Conservation (phyloP, 257 asterid genomes). For the Salvia splendens region DNA sequence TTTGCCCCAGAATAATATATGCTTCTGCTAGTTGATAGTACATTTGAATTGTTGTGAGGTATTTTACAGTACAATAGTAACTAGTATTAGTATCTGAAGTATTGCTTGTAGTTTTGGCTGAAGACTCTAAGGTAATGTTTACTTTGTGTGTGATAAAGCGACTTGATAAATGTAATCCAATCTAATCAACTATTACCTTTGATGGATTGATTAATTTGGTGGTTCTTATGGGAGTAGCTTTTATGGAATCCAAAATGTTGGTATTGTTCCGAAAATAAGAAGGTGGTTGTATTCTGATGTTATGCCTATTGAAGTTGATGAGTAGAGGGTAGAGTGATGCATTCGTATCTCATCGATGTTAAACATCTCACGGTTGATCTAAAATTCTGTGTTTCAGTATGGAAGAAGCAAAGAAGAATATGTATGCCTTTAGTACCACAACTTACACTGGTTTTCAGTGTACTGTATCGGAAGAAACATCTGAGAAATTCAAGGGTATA, state of each 20-base stretch:
- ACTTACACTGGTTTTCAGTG: slow-evolving; percentile 98
- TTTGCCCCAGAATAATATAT: slow-evolving; percentile 7
- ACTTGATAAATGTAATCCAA: too few relatives aligned
- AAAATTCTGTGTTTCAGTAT: slow-evolving; percentile 48
- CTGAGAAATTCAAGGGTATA: slow-evolving; percentile 94
- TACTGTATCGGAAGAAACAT: slow-evolving; percentile 96
- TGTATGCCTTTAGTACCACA: slow-evolving; percentile 98
- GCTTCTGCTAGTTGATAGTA: slow-evolving; percentile 1
- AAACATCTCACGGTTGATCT: slow-evolving; percentile 24
- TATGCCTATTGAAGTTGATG: slow-evolving; percentile 1
- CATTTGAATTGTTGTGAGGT: background rate
- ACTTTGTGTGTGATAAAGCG: too few relatives aligned
- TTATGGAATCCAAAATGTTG: background rate
- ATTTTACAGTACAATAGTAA: background rate
- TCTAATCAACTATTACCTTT: too few relatives aligned
- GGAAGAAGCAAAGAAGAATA: slow-evolving; percentile 98
- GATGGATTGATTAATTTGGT: slow-evolving; percentile 5
- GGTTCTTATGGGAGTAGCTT: background rate
- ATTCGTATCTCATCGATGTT: background rate
- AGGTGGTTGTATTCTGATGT: background rate
- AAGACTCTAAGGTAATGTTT: background rate
- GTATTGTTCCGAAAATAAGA: slow-evolving; percentile 5
- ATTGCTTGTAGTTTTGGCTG: slow-evolving; percentile 5
- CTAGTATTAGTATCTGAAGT: background rate
- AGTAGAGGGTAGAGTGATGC: slow-evolving; percentile 1